Evolutionary conservation across 2,329 filamentous ascomycete species (phyloP).

Genomic region (Xylariaceae sp.): DNA sequence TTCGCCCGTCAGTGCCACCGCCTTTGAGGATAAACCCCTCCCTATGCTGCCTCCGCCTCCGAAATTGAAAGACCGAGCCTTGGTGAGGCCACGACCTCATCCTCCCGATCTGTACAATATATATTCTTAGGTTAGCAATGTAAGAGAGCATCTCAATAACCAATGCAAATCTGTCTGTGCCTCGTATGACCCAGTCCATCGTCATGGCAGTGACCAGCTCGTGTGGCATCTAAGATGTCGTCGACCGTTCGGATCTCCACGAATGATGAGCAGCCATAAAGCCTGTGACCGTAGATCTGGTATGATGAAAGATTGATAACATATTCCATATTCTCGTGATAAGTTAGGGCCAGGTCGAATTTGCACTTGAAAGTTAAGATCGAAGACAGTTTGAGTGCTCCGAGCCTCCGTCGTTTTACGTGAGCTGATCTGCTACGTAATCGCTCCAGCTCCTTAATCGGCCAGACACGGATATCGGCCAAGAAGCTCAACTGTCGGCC

Average conservation of each 20-base stretch:
- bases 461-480: background rate
- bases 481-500: background rate
- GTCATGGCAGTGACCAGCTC: too few relatives aligned
- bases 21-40: conserved; percentile 14
- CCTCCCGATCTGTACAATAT: conserved; percentile 17
- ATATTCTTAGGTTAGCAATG: background rate
- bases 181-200: too few relatives aligned
- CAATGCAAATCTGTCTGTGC: background rate
- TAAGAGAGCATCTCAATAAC: background rate
- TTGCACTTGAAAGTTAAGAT: too few relatives aligned
- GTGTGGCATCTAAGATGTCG: too few relatives aligned
- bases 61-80: conserved; percentile 9
- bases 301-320: too few relatives aligned
- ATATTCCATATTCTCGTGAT: too few relatives aligned
- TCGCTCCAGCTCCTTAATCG: background rate
- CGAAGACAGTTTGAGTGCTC: too few relatives aligned
- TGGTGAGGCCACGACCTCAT: conserved; percentile 13
- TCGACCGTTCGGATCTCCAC: too few relatives aligned
- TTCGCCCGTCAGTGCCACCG: background rate
- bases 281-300: too few relatives aligned
- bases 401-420: too few relatives aligned
- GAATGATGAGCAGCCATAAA: too few relatives aligned
- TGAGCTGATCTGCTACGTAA: background rate
- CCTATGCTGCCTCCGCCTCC: conserved; percentile 9
- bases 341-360: too few relatives aligned